Evolutionary conservation across 192 early-diverging fungal species (phyloP).

Genomic region (Glomus cerebriforme): DNA sequence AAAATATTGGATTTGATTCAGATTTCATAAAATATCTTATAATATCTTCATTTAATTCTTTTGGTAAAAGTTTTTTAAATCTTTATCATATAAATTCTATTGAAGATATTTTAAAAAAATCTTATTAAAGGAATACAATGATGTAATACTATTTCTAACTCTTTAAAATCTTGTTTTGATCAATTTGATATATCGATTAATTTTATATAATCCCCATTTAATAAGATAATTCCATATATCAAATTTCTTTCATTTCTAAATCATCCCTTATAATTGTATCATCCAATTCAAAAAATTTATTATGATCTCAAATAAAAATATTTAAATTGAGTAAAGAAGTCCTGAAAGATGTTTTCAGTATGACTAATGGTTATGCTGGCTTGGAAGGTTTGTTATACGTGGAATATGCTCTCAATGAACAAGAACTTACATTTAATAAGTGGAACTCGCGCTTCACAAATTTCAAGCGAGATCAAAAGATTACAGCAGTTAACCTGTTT

Average conservation of each 20-base stretch:
- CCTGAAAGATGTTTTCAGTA: too few relatives aligned
- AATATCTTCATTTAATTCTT: neutral
- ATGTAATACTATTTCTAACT: neutral
- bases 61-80: neutral
- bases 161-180: neutral
- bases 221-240: neutral
- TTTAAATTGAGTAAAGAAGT: too few relatives aligned
- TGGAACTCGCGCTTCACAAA: too few relatives aligned
- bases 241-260: neutral
- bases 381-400: too few relatives aligned
- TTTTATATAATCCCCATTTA: constrained; percentile 6
- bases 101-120: too few relatives aligned
- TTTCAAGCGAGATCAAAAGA: too few relatives aligned
- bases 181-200: neutral
- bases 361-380: too few relatives aligned
- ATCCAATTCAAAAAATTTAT: neutral
- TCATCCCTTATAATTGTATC: neutral
- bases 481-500: too few relatives aligned
- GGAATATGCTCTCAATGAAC: too few relatives aligned
- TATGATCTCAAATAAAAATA: too few relatives aligned
- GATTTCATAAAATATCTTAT: neutral
- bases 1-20: neutral
- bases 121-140: neutral
- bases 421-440: too few relatives aligned
- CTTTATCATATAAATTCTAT: too few relatives aligned